These are phyloP conservation scores for Pharus latifolius DNA, from an alignment of 176 grass and related monocot genomes.

Conservation along the genomic window DNA sequence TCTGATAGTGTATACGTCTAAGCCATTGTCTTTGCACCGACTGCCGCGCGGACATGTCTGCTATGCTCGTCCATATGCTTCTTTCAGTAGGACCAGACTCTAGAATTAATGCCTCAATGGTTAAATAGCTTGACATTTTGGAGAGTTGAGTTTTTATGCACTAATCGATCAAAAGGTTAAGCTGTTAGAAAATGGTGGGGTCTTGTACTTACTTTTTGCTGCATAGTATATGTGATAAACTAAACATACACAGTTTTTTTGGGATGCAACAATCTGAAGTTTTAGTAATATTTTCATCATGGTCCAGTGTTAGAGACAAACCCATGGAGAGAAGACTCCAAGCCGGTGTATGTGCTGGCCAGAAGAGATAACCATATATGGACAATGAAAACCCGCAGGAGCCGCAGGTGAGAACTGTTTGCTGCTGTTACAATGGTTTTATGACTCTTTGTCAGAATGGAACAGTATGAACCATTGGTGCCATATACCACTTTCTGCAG, in stretches of 20 bases:
- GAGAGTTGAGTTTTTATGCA: not conserved
- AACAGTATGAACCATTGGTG: not conserved
- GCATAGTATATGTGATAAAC: not conserved
- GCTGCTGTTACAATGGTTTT: not conserved
- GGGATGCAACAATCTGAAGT: not conserved
- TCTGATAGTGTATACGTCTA: not conserved
- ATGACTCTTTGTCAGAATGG: not conserved
- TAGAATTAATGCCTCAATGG: not conserved
- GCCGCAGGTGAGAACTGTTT: constrained; percentile 40
- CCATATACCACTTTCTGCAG: constrained; percentile 17
- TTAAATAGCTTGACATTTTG: not conserved
- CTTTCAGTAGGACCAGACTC: not conserved
- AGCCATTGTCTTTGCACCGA: not conserved
- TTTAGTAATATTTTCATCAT: constrained; percentile 16
- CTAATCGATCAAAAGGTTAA: not conserved
- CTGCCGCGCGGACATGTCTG: not conserved
- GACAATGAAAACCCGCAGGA: constrained; percentile 94
- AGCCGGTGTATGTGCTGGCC: constrained; percentile 85
- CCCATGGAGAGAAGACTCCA: constrained; percentile 89
- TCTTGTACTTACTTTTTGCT: not conserved
- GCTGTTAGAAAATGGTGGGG: not conserved
- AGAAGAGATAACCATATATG: constrained; percentile 80
- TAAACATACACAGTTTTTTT: not conserved
- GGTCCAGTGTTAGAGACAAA: constrained; percentile 79
- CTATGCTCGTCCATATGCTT: not conserved